Evolutionary conservation across 225 moss, liverwort and hornwort genomes (phyloP).

Genomic region (Sphagnum contortum): DNA sequence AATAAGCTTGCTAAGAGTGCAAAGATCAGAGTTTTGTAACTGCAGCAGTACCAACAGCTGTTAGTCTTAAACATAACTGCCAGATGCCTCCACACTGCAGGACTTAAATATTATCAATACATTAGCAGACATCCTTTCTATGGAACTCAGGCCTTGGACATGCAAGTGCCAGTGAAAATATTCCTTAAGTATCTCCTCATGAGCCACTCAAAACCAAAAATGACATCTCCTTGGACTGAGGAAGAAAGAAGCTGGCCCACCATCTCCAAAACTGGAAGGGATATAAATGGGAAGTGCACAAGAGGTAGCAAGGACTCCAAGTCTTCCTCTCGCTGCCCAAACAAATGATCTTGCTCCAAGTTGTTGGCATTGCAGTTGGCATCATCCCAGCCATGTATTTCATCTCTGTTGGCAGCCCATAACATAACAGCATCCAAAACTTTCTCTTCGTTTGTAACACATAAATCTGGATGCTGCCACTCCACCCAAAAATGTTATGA

Average conservation of each 20-base stretch:
- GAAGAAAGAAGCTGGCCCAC: constrained; percentile 31
- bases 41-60: constrained; percentile 8
- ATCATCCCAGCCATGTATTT: constrained; percentile 65
- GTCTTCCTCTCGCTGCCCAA: constrained; percentile 47
- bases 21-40: constrained; percentile 28
- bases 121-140: too few species aligned
- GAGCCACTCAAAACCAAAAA: constrained; percentile 6
- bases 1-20: constrained; percentile 28
- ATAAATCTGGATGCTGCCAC: constrained; percentile 71
- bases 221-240: constrained; percentile 9
- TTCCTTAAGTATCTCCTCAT: neutral
- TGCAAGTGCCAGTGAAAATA: too few species aligned
- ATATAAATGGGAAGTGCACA: constrained; percentile 79
- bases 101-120: too few species aligned
- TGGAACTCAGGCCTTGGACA: too few species aligned
- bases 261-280: constrained; percentile 57
- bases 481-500: neutral
- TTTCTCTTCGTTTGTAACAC: constrained; percentile 89
- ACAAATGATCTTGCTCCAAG: constrained; percentile 14
- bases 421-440: constrained; percentile 67
- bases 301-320: constrained; percentile 63
- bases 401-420: constrained; percentile 73
- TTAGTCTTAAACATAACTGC: too few species aligned
- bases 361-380: constrained; percentile 26
- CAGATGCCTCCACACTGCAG: too few species aligned